Evolutionary conservation across 306 rosid species (phyloP).

Genomic region (Astragalus glycyphyllos): DNA sequence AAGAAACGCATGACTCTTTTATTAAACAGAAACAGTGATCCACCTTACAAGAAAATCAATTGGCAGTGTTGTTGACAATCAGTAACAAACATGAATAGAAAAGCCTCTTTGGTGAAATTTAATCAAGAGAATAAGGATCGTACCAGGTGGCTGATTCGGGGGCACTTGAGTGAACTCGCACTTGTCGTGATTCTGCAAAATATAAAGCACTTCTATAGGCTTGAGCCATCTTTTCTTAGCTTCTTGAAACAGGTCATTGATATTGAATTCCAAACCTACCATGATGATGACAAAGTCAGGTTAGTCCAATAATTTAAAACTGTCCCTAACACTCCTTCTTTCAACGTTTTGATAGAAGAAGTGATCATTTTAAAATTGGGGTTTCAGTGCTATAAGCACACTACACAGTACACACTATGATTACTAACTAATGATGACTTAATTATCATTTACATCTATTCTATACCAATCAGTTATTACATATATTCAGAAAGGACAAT

Average conservation of each 20-base stretch:
- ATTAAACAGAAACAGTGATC: constrained; percentile 84
- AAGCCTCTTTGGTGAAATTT: constrained; percentile 4
- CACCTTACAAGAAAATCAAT: constrained; percentile 62
- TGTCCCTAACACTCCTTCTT: background rate
- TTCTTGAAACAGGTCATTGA: constrained; percentile 65
- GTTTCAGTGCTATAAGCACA: background rate
- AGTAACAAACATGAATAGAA: too few species aligned
- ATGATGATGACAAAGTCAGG: constrained; percentile 15
- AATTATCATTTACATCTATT: background rate
- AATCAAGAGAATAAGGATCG: constrained; percentile 22
- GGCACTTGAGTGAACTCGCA: constrained; percentile 66
- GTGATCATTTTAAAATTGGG: background rate
- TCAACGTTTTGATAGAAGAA: background rate
- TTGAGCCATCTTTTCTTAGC: constrained; percentile 94
- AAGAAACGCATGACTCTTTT: constrained; percentile 90
- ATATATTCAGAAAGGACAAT: background rate
- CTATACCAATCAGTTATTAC: constrained; percentile 6
- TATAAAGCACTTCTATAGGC: constrained; percentile 83
- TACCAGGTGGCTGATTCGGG: constrained; percentile 72
- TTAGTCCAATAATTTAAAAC: constrained; percentile 29
- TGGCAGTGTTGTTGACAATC: constrained; percentile 23
- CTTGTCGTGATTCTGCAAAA: constrained; percentile 77
- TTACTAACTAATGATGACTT: background rate
- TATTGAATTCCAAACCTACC: constrained; percentile 67
- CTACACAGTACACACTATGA: background rate